These are phyloP conservation scores for Physcomitrellopsis africana DNA, from an alignment of 225 moss, liverwort and hornwort genomes.

Conservation along the genomic window DNA sequence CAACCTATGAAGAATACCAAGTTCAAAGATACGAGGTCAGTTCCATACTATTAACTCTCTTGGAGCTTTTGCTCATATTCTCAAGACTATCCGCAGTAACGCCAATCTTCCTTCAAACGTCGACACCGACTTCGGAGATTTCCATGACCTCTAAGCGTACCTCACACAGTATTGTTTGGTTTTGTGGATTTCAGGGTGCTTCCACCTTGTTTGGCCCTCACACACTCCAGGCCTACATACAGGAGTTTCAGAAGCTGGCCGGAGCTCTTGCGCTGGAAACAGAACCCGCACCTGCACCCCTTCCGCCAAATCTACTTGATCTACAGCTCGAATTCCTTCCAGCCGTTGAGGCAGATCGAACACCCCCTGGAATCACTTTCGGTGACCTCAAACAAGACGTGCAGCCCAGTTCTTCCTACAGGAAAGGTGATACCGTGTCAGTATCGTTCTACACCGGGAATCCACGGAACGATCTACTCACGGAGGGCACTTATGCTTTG, in stretches of 20 bases:
- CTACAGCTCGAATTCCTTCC: conserved; percentile 72
- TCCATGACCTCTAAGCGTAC: background rate
- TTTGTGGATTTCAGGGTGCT: conserved; percentile 56
- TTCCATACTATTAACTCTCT: background rate
- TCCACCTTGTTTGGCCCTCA: conserved; percentile 85
- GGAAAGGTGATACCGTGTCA: conserved; percentile 58
- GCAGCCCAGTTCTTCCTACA: conserved; percentile 50
- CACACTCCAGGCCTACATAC: conserved; percentile 77
- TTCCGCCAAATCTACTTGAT: conserved; percentile 65
- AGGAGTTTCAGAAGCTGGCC: conserved; percentile 76
- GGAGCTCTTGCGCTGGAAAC: conserved; percentile 57
- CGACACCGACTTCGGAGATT: background rate
- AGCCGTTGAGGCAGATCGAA: conserved; percentile 58
- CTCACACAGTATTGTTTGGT: background rate
- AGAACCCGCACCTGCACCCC: conserved; percentile 57
- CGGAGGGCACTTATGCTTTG: conserved; percentile 67
- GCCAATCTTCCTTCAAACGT: background rate
- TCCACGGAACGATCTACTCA: conserved; percentile 78
- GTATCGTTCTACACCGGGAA: conserved; percentile 73
- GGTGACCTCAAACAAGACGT: conserved; percentile 81
- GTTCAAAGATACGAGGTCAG: conserved; percentile 78
- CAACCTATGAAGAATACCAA: conserved; percentile 81
- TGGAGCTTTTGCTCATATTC: background rate
- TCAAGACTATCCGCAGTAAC: background rate
- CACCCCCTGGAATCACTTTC: conserved; percentile 56